Base-by-base conservation (phyloP, 305 asterid species). In the Rubia peregrina region DNA sequence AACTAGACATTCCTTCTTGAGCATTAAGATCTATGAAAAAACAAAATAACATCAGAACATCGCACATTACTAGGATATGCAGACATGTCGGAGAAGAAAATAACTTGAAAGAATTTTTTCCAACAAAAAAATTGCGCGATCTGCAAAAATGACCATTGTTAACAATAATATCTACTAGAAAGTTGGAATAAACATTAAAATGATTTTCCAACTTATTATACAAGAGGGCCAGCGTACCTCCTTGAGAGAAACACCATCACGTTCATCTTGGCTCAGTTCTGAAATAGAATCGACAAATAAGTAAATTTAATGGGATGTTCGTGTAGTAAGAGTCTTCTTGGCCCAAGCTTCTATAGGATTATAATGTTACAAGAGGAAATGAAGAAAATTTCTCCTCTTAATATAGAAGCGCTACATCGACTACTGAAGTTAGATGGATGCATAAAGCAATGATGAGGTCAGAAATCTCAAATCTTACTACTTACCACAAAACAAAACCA, bases 211-310 rank as follows among this genome's bases (percentile, higher is more conserved):
- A 21, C n/a, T n/a, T n/a, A n/a, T n/a, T n/a, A n/a, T n/a, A n/a
- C n/a, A n/a, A n/a, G n/a, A n/a, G 33, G 41, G 21, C 3, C 1
- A 64, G 4, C 21, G 6, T 55, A 88, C 97, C 86, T 76, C 89
- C 85, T 90, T 90, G 66, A 88, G 83, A 68, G 74, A 84, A 56
- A 88, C 89, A 70, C 87, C 95, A 65, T 88, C 93, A 6, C 70
- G 53, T 82, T 90, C 97, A 51, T 90, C 95, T 26, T 72, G 70
- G 71, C 86, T 90, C 80, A 88, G 76, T 76, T 83, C 97, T 88
- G 91, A 68, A 75, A 68, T 26, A 64, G n/a, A 55, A 55, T 42
- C 8, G 51, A 69, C 40, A 4, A 51, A 26, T 61, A 13, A 67
- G 70, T 48, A 67, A 46, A 22, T 21, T 67, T 11, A 36, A 46